These are phyloP conservation scores for Corynascus novoguineensis DNA, from an alignment of 495 filamentous ascomycete species.

Conservation along the genomic window DNA sequence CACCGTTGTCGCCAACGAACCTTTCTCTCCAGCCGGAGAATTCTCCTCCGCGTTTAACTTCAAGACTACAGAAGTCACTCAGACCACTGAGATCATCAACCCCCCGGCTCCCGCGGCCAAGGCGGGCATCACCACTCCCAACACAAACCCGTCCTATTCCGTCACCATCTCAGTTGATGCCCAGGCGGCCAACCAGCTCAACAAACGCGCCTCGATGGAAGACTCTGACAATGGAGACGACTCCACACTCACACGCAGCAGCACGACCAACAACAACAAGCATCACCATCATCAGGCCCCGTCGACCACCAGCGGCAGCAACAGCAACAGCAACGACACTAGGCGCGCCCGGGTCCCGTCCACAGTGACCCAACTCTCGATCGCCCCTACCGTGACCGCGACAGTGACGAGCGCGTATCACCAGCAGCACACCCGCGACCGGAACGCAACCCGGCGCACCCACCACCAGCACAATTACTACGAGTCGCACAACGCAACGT, in stretches of 20 bases:
- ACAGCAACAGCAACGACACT: neutral
- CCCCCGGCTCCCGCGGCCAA: constrained; percentile 23
- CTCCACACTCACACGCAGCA: too few relatives aligned
- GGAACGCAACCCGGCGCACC: constrained; percentile 6
- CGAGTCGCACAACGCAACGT: constrained; percentile 52
- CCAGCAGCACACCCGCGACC: neutral
- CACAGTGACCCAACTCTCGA: constrained; percentile 8
- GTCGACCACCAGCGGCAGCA: neutral
- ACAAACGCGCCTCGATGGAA: constrained; percentile 18
- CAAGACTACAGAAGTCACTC: constrained; percentile 54
- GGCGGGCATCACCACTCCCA: constrained; percentile 12
- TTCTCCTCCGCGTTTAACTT: constrained; percentile 38
- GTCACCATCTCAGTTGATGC: constrained; percentile 42
- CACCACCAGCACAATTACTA: constrained; percentile 23
- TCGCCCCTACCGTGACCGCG: constrained; percentile 6
- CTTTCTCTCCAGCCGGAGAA: constrained; percentile 9
- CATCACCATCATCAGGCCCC: neutral
- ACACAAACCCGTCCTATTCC: constrained; percentile 35
- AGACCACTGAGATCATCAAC: constrained; percentile 40
- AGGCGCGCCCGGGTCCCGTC: constrained; percentile 1
- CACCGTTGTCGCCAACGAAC: neutral
- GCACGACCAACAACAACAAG: neutral
- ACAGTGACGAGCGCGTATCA: neutral
- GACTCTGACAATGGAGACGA: constrained; percentile 14
- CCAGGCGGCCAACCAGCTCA: constrained; percentile 12